Percentiles rank a stretch among this genome's conserved stretches.
Conservation (phyloP, 495 filamentous ascomycete genomes). For the Filosporella fistucella region DNA sequence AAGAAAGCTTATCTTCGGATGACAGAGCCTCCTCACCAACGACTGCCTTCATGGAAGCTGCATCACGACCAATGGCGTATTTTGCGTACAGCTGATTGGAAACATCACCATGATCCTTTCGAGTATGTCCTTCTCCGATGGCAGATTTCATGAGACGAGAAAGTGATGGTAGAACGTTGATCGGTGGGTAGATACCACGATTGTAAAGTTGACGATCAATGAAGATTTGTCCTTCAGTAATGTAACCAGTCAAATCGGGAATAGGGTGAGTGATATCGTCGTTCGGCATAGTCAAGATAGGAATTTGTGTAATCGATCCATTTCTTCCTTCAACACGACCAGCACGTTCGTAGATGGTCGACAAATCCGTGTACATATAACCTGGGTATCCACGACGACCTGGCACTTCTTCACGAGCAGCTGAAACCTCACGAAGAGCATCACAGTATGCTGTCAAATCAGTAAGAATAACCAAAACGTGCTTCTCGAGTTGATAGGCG, state of each 20-base stretch:
- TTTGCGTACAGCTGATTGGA: constrained; percentile 99
- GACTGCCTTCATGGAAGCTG: constrained; percentile 98
- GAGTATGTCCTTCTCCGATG: constrained; percentile 93
- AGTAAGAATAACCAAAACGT: constrained; percentile 97
- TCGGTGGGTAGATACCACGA: constrained; percentile 95
- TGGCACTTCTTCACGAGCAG: constrained; percentile 97
- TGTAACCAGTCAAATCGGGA: constrained; percentile 97
- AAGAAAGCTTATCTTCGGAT: constrained; percentile 91
- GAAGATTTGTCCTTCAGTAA: constrained; percentile 98
- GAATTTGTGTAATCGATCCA: constrained; percentile 98
- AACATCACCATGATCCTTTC: constrained; percentile 95
- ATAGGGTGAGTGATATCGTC: constrained; percentile 99
- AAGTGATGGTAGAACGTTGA: constrained; percentile 97
- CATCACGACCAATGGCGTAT: constrained; percentile 98
- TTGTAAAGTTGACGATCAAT: constrained; percentile 93
- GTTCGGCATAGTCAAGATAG: constrained; percentile 99
- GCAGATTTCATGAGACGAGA: constrained; percentile 99
- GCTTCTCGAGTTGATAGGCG: constrained; percentile 99
- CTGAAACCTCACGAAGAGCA: constrained; percentile 95
- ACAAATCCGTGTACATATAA: constrained; percentile 99
- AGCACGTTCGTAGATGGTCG: constrained; percentile 98
- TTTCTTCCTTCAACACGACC: constrained; percentile 97
- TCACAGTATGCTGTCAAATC: constrained; percentile 98
- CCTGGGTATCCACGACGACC: constrained; percentile 99
- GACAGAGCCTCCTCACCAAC: constrained; percentile 96